Evolutionary conservation across 2,329 filamentous ascomycete species (phyloP), one percentile per base, ranked within the genome.

Genomic region (Akanthomyces muscarius): DNA sequence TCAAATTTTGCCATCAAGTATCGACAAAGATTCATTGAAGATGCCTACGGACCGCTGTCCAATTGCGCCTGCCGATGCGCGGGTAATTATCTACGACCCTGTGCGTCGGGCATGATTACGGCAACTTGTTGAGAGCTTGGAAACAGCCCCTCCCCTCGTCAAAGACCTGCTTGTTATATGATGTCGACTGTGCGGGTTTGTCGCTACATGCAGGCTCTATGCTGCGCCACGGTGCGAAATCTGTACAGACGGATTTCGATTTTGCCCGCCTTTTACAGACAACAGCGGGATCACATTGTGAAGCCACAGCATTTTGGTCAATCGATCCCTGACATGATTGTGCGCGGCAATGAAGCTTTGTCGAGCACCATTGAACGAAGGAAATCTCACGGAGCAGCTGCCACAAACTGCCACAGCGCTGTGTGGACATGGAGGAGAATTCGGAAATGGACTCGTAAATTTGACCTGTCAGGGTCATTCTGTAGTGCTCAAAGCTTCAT

Each of bases 401-500:
- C n/a, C 25, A 25, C 58, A 44, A 53, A 45, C 23, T 42, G 45
- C 47, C 47, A 21, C 18, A 5, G 8, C 11, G 45, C 45, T 42
- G 8, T 18, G 33, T 30, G 56, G 44, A 48, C 18, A 36, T 16
- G 23, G 44, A 33, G 13, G 18, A 33, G 47, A 42, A 16, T 41
- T 28, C 14, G 55, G 55, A 42, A 41, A 14, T 41, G 50, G 61
- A 50, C 48, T 59, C 55, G 62, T 63, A 63, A 62, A 63, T 59
- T 54, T 54, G 62, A 63, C 36, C 62, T 59, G 8, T n/a, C 48
- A 59, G 48, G 62, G 33, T 63, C 62, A 53, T n/a, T 48, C 8
- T 63, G 62, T 63, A 63, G 62, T 63, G 28, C 41, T 59, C 45
- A 30, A 63, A 54, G 55, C 48, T 63, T 56, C 53, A n/a, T 53